These are phyloP conservation scores for Cerioporus squamosus DNA, from an alignment of 1,284 basidiomycete species.

Conservation along the genomic window DNA sequence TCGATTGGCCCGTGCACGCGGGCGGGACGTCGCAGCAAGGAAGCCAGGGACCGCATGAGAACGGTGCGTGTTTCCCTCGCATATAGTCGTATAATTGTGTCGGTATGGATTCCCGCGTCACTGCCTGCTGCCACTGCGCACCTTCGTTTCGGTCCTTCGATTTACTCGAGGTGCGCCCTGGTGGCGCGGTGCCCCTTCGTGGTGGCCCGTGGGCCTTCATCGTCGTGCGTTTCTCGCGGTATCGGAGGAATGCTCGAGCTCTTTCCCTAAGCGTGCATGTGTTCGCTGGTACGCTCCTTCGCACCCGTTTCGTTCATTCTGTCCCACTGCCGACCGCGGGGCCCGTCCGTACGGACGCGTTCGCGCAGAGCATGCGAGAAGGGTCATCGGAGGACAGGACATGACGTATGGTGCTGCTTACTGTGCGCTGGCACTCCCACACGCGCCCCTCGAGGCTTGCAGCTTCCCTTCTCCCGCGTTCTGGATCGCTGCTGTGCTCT, in stretches of 20 bases:
- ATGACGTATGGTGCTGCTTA: not conserved
- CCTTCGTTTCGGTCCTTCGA: not conserved
- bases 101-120: not conserved
- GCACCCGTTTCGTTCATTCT: not conserved
- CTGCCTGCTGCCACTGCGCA: not conserved
- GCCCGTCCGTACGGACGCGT: not conserved
- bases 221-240: too few relatives aligned
- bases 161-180: too few relatives aligned
- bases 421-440: not conserved
- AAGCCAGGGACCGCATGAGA: conserved; percentile 22
- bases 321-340: not conserved
- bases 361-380: not conserved
- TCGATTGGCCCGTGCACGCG: conserved; percentile 35
- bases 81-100: not conserved
- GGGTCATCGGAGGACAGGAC: not conserved
- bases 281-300: not conserved
- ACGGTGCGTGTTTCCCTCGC: conserved; percentile 18
- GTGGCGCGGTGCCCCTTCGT: too few relatives aligned
- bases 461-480: not conserved
- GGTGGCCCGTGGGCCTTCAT: too few relatives aligned
- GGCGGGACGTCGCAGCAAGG: conserved; percentile 20
- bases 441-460: not conserved
- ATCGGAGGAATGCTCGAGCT: too few relatives aligned
- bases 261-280: not conserved
- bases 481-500: not conserved